Evolutionary conservation across 2,329 filamentous ascomycete genomes (phyloP).

Genomic region (Hymenoscyphus occultus): DNA sequence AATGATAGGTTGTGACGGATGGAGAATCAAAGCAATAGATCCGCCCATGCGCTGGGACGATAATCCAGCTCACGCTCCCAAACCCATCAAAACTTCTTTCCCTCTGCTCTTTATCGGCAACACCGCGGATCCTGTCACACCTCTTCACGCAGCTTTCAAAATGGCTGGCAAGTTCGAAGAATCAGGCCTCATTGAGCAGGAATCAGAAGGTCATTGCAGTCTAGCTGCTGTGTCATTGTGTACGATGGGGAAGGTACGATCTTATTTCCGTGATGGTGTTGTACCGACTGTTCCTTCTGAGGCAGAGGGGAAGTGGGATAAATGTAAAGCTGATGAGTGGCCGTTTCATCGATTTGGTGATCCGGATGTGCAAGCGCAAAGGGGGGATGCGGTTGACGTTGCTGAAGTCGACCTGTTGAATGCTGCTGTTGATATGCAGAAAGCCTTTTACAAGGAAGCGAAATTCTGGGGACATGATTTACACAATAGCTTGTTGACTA

Average conservation of each 20-base stretch:
- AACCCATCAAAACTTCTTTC: conserved; percentile 37
- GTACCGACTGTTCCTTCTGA: conserved; percentile 26
- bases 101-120: conserved; percentile 42
- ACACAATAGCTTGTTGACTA: neutral
- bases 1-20: conserved; percentile 30
- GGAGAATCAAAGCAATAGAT: conserved; percentile 25
- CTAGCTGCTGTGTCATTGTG: conserved; percentile 28
- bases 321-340: conserved; percentile 31
- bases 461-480: conserved; percentile 7
- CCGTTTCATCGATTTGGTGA: conserved; percentile 26
- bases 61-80: conserved; percentile 26
- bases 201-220: conserved; percentile 32
- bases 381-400: neutral
- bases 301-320: conserved; percentile 29
- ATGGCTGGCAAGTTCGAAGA: conserved; percentile 33
- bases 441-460: conserved; percentile 10
- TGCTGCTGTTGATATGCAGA: conserved; percentile 20
- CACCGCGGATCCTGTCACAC: conserved; percentile 40
- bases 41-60: conserved; percentile 34
- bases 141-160: conserved; percentile 33
- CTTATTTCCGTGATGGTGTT: conserved; percentile 29
- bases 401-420: conserved; percentile 11
- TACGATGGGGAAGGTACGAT: conserved; percentile 28
- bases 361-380: neutral
- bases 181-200: conserved; percentile 32